These are phyloP conservation scores for Tuber calosporum DNA, from an alignment of 495 filamentous ascomycete genomes.

Conservation along the genomic window DNA sequence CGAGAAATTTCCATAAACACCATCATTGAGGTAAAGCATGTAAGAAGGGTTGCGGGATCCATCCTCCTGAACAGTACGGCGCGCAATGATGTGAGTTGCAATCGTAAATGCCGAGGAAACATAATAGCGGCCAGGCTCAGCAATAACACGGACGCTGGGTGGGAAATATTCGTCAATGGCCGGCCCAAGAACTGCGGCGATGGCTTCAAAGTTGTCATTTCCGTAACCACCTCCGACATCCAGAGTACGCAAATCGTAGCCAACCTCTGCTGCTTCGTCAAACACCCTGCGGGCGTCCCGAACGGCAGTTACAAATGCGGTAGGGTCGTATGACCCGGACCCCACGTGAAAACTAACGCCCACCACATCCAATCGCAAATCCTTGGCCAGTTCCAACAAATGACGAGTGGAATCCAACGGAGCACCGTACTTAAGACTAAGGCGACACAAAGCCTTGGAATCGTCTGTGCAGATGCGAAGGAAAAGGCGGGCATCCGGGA, in stretches of 20 bases:
- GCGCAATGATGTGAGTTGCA: constrained; percentile 91
- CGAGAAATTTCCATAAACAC: constrained; percentile 95
- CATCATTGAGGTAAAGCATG: constrained; percentile 96
- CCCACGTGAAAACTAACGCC: constrained; percentile 98
- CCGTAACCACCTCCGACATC: constrained; percentile 94
- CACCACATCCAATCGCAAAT: constrained; percentile 88
- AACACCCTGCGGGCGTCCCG: constrained; percentile 83
- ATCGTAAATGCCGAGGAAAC: constrained; percentile 87
- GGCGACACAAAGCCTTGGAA: constrained; percentile 81
- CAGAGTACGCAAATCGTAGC: constrained; percentile 73
- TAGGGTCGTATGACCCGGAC: constrained; percentile 84
- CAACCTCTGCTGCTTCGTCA: constrained; percentile 70
- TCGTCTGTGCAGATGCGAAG: constrained; percentile 94
- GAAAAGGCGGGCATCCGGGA: constrained; percentile 80
- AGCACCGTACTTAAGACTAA: constrained; percentile 95
- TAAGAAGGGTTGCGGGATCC: constrained; percentile 57
- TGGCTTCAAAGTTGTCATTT: constrained; percentile 79
- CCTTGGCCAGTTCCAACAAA: constrained; percentile 71
- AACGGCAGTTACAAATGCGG: constrained; percentile 81
- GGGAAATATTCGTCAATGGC: constrained; percentile 86
- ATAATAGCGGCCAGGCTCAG: constrained; percentile 93
- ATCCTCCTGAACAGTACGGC: constrained; percentile 68
- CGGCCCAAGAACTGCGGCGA: constrained; percentile 70
- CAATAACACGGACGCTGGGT: constrained; percentile 73
- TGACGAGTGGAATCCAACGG: constrained; percentile 69